Evolutionary conservation across 225 moss, liverwort and hornwort genomes (phyloP).

Genomic region (Climacium dendroides): DNA sequence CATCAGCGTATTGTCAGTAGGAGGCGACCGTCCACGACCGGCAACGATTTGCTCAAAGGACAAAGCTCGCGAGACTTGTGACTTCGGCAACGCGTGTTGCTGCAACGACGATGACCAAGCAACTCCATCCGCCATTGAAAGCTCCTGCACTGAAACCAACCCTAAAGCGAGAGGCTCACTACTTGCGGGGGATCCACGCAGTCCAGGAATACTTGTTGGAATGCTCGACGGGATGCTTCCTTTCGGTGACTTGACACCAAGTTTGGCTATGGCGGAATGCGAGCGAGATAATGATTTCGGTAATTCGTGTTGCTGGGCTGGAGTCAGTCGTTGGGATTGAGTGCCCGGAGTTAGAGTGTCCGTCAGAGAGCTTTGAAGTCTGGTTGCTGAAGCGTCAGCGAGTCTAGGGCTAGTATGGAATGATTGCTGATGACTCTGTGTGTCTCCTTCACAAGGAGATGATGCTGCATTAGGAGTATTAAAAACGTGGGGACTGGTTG

Average conservation of each 20-base stretch:
- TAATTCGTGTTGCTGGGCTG: not conserved
- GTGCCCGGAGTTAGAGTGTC: not conserved
- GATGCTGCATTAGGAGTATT: not conserved
- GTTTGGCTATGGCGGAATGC: not conserved
- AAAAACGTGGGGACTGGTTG: not conserved
- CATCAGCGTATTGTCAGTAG: slow-evolving; percentile 32
- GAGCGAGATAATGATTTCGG: not conserved
- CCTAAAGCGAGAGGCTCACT: not conserved
- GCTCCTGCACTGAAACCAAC: not conserved
- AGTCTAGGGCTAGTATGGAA: not conserved
- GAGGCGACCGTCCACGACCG: slow-evolving; percentile 1
- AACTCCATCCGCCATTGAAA: not conserved
- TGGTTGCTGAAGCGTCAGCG: not conserved
- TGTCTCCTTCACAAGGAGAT: not conserved
- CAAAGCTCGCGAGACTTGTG: not conserved
- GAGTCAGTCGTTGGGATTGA: not conserved
- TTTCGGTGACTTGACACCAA: not conserved
- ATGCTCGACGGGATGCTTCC: not conserved
- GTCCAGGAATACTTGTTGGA: not conserved
- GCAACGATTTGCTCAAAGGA: slow-evolving; percentile 33
- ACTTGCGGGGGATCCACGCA: not conserved
- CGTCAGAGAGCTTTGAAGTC: not conserved
- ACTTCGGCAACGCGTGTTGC: not conserved
- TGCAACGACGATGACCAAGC: not conserved
- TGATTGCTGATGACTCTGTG: not conserved